These are phyloP conservation scores for Mesotaenium endlicherianum DNA, from an alignment of 139 green algal genomes.

Conservation along the genomic window DNA sequence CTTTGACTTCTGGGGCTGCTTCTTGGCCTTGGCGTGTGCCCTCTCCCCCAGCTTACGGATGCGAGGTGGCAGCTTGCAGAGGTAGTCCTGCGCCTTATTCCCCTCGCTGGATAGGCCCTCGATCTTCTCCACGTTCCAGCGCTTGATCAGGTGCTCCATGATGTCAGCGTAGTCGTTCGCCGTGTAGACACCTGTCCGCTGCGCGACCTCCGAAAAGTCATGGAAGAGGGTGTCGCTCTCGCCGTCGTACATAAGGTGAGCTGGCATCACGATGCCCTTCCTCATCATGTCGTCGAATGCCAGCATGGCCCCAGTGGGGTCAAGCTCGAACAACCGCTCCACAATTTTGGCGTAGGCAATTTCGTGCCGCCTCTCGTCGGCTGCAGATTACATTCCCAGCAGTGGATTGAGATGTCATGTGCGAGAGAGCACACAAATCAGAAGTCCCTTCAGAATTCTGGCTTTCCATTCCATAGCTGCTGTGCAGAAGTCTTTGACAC, in stretches of 20 bases:
- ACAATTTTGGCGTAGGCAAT: conserved; percentile 87
- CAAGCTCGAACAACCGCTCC: conserved; percentile 82
- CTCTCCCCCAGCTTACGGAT: conserved; percentile 85
- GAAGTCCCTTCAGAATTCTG: background rate
- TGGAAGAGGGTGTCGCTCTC: conserved; percentile 66
- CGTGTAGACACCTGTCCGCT: conserved; percentile 76
- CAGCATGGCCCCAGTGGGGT: conserved; percentile 84
- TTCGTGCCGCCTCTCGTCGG: conserved; percentile 95
- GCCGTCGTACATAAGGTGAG: conserved; percentile 93
- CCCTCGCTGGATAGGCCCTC: conserved; percentile 63
- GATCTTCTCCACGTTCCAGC: conserved; percentile 74
- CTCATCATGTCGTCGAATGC: conserved; percentile 98
- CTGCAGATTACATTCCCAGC: too few relatives aligned
- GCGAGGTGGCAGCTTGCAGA: conserved; percentile 72
- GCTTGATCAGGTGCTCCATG: conserved; percentile 86
- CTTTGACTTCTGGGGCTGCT: conserved; percentile 50
- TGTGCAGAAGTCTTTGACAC: too few relatives aligned
- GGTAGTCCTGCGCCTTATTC: conserved; percentile 56
- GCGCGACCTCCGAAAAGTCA: conserved; percentile 93
- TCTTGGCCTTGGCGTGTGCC: conserved; percentile 67
- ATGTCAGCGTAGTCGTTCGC: conserved; percentile 90
- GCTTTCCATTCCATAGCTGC: too few relatives aligned
- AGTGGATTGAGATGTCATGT: too few relatives aligned
- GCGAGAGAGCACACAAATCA: conserved; percentile 44
- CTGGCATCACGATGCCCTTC: conserved; percentile 98